Evolutionary conservation across 371 early-diverging fungal species (phyloP), one percentile per base, ranked within the genome.

Genomic region (Rhizopus arrhizus): DNA sequence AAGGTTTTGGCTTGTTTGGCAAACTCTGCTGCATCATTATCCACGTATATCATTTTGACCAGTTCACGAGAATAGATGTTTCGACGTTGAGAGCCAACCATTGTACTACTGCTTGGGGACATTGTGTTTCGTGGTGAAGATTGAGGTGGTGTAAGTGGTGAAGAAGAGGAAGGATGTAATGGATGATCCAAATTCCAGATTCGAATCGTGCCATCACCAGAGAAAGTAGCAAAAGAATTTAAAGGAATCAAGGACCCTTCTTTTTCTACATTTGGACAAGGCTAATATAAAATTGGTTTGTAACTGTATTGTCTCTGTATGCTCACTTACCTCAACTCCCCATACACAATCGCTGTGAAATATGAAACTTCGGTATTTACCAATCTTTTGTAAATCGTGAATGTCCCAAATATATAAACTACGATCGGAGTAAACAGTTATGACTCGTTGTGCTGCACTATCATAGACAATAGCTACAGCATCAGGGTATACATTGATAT

Each of bases 281-380:
- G 65, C 69, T 74, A 48, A 16, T 28, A 5, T 41, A 22, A 54
- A 22, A 2, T 22, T 22, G 2, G 22, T 22, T 22, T 22, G 22
- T 22, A 22, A 22, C 22, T 22, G 22, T 22, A 22, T 22, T 22
- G 22, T 22, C 22, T 22, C 22, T 22, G 22, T 2, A 22, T 40
- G 7, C 10, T 38, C 33, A 15, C 54, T 60, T 80, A 91, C 89
- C 85, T 94, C 91, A 15, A 87, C 86, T 12, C 91, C 92, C 94
- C 94, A 94, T 3, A 94, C 84, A 68, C 91, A 89, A 59, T 90
- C 93, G 43, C 87, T 86, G 53, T 94, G 94, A 55, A 72, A 85
- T 11, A 90, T 62, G 53, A 89, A 88, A 58, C 86, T 90, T 49
- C 87, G 63, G 38, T 82, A 84, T 38, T 88, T 83, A 15, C 78